Percentiles rank a stretch among this genome's conserved stretches.
Conservation (phyloP, 2,329 filamentous ascomycete genomes). For the Talaromyces sp. region DNA sequence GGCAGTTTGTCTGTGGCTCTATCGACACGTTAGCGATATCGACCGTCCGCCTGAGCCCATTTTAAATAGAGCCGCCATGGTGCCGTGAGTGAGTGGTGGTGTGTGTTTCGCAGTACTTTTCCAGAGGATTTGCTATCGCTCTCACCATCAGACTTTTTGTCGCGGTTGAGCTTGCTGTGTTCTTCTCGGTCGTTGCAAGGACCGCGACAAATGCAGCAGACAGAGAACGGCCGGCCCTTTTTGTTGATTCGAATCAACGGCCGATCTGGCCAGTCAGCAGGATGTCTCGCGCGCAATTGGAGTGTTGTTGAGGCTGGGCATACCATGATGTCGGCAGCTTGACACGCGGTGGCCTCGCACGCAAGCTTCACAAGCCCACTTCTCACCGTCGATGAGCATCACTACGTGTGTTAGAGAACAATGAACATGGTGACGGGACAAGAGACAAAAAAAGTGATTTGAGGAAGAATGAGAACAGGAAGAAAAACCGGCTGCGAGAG, state of each 20-base stretch:
- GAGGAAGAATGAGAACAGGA: not conserved
- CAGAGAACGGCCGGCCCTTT: slow-evolving; percentile 93
- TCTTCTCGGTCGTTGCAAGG: slow-evolving; percentile 94
- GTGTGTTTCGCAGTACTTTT: slow-evolving; percentile 23
- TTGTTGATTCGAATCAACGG: slow-evolving; percentile 93
- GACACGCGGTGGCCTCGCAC: slow-evolving; percentile 97
- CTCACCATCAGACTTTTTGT: slow-evolving; percentile 48
- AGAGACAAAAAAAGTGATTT: not conserved
- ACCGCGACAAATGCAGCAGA: slow-evolving; percentile 93
- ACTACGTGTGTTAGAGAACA: slow-evolving; percentile 21
- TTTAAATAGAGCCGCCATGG: slow-evolving; percentile 7
- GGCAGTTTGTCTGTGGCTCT: slow-evolving; percentile 7
- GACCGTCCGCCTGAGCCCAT: not conserved
- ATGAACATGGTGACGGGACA: slow-evolving; percentile 7
- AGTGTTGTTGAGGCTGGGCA: slow-evolving; percentile 37
- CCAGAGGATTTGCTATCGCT: slow-evolving; percentile 25
- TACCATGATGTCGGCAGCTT: slow-evolving; percentile 95
- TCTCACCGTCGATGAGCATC: slow-evolving; percentile 91
- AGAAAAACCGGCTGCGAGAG: not conserved
- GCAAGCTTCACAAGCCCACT: slow-evolving; percentile 96
- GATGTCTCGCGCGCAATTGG: too few relatives aligned
- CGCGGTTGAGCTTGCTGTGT: slow-evolving; percentile 95
- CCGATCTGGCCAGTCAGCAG: slow-evolving; percentile 57
- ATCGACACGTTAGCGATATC: slow-evolving; percentile 9
- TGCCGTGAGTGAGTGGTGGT: slow-evolving; percentile 4